Conservation (phyloP, 495 filamentous ascomycete species). For the Tuber aestivum region DNA sequence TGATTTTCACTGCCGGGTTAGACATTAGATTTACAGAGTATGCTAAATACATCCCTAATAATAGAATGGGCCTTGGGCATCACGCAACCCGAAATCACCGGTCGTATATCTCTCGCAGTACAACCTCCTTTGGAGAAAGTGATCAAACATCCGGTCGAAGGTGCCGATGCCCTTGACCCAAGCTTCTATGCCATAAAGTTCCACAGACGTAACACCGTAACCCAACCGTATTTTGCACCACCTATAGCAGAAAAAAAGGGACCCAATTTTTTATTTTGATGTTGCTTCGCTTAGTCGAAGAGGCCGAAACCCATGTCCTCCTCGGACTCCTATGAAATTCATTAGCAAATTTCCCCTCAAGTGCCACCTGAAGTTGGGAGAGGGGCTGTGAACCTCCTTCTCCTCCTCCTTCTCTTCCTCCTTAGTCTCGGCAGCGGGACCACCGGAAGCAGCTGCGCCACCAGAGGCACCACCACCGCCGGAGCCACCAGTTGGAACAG, state of each 20-base stretch:
- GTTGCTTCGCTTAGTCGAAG: conserved; percentile 67
- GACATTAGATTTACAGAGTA: not conserved
- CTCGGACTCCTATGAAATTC: conserved; percentile 69
- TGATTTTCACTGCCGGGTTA: not conserved
- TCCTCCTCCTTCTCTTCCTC: conserved; percentile 67
- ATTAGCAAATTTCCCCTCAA: conserved; percentile 48
- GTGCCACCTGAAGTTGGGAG: not conserved
- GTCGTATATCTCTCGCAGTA: not conserved
- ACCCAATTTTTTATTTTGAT: not conserved
- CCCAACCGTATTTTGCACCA: not conserved
- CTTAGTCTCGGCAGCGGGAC: conserved; percentile 61
- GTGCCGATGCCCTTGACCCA: not conserved
- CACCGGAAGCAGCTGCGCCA: conserved; percentile 61
- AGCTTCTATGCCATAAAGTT: not conserved
- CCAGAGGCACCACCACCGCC: conserved; percentile 61
- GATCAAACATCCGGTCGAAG: not conserved
- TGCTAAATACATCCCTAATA: not conserved
- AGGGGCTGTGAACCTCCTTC: conserved; percentile 54
- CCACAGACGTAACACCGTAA: not conserved
- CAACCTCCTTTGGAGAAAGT: not conserved
- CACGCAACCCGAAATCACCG: not conserved
- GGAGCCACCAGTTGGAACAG: conserved; percentile 87
- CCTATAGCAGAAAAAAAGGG: not conserved
- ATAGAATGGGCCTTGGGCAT: not conserved
- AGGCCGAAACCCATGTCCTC: conserved; percentile 99